Evolutionary conservation across 2,329 filamentous ascomycete species (phyloP), one percentile per base, ranked within the genome.

Genomic region (Pseudocercospora eumusae): DNA sequence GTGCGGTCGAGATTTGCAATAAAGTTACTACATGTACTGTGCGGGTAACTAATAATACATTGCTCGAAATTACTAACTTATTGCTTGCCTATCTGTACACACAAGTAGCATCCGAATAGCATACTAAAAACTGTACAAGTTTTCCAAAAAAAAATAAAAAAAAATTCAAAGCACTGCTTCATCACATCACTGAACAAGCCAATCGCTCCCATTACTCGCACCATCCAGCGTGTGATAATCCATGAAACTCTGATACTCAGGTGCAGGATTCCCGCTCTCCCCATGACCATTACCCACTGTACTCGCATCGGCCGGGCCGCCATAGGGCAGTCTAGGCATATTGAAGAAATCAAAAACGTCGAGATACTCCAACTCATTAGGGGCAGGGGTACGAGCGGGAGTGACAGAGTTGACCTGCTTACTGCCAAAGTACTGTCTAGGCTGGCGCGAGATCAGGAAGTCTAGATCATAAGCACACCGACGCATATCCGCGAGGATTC

Each of bases 281-380:
- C 70, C 71, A 28, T 6, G 68, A 6, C 71, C 71, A 44, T 72
- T 71, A 8, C 58, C 66, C n/a, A 54, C 25, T 28, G 60, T 60
- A 13, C 40, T 65, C 20, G 68, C 66, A 1, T 71, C 67, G 15
- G 62, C 66, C n/a, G 74, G 75, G 7, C 66, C 71, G 54, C 69
- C 70, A 55, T 78, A 76, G 0, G 84, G 84, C 23, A 96, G 79
- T 18, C 92, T 82, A 0, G 93, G 93, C 60, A 96, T 87, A 73
- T 96, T 96, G 81, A 96, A 97, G 73, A 96, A 96, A 69, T 95
- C 91, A 74, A 97, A 96, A 0, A 96, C 90, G 70, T 96, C 92
- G 2, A 96, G 80, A 73, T 96, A 96, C 74, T 96, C 93, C 3
- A 96, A 80, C 71, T 96, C 92, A 68, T 95, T 91, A 1, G 89